Evolutionary conservation across 2,329 filamentous ascomycete genomes (phyloP).

Genomic region (Trichoderma sp.): DNA sequence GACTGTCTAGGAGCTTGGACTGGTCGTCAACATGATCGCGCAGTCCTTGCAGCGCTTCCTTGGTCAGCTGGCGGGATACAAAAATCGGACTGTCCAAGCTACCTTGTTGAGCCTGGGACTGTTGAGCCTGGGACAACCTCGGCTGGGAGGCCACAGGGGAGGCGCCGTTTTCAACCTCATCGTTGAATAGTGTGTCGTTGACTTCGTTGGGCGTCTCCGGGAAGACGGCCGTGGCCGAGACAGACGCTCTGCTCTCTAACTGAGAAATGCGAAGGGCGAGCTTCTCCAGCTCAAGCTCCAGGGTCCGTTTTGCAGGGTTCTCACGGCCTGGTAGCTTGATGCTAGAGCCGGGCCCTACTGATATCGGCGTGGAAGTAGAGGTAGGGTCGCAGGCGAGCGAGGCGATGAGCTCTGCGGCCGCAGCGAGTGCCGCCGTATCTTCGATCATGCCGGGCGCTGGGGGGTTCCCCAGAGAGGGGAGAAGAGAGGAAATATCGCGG

Average conservation of each 20-base stretch:
- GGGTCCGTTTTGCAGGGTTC: conserved; percentile 70
- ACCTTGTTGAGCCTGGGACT: conserved; percentile 44
- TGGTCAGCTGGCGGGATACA: conserved; percentile 60
- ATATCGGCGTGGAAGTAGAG: conserved; percentile 37
- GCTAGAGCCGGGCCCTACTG: conserved; percentile 47
- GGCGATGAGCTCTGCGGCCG: conserved; percentile 55
- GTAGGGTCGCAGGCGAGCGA: conserved; percentile 50
- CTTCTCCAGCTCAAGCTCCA: conserved; percentile 82
- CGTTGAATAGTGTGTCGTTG: conserved; percentile 63
- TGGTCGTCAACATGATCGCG: conserved; percentile 92
- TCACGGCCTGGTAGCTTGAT: conserved; percentile 77
- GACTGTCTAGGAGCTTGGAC: conserved; percentile 85
- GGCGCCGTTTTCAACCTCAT: conserved; percentile 52
- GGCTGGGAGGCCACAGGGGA: conserved; percentile 41
- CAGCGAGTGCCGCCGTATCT: conserved; percentile 57
- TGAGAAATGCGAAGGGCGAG: conserved; percentile 76
- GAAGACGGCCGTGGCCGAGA: conserved; percentile 59
- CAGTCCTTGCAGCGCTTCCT: conserved; percentile 81
- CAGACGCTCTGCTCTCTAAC: conserved; percentile 75
- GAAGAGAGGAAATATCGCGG: conserved; percentile 19
- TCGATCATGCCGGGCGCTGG: conserved; percentile 43
- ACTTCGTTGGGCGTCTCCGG: conserved; percentile 83
- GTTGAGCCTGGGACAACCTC: conserved; percentile 48
- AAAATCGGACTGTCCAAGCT: conserved; percentile 41
- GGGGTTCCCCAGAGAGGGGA: conserved; percentile 3